Evolutionary conservation across 108 stramenopile species (phyloP).

Genomic region (Nannochloropsis salina): DNA sequence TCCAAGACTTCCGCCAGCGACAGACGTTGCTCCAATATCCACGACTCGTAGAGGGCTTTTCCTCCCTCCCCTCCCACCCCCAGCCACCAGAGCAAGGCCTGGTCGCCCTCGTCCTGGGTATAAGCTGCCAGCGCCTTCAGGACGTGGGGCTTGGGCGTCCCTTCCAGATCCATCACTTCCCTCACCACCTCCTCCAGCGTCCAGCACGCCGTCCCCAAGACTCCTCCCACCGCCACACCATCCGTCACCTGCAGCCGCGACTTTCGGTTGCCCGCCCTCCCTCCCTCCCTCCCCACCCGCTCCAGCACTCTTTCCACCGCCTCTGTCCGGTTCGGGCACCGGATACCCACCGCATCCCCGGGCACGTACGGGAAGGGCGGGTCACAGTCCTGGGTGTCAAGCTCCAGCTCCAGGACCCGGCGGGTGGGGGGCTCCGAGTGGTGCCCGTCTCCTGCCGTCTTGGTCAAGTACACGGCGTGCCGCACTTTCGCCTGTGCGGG

Average conservation of each 20-base stretch:
- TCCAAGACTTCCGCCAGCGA: constrained; percentile 45
- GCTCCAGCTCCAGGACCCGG: not conserved
- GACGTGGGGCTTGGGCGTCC: constrained; percentile 27
- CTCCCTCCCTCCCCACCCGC: not conserved
- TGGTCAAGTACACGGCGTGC: constrained; percentile 26
- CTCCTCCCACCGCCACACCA: not conserved
- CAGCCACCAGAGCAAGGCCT: constrained; percentile 38
- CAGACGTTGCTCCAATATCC: constrained; percentile 31
- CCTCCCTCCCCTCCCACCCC: constrained; percentile 31
- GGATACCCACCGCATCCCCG: constrained; percentile 43
- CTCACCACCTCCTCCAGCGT: constrained; percentile 36
- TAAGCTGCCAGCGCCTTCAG: constrained; percentile 34
- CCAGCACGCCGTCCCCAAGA: constrained; percentile 13
- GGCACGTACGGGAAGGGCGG: constrained; percentile 38
- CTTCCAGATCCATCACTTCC: constrained; percentile 29
- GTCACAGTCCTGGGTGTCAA: not conserved
- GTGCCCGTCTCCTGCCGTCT: constrained; percentile 5
- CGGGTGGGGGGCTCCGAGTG: not conserved
- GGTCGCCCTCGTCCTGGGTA: constrained; percentile 32
- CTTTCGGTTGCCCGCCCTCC: not conserved
- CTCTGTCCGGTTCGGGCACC: constrained; percentile 33
- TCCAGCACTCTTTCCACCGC: constrained; percentile 31
- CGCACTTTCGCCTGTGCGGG: not conserved
- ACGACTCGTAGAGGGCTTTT: constrained; percentile 21
- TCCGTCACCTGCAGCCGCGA: not conserved